A percentile compares a stretch with the other conserved stretches of the same genome.
These are phyloP conservation scores for Poteriospumella lacustris DNA, from an alignment of 108 stramenopile species.

Conservation along the genomic window DNA sequence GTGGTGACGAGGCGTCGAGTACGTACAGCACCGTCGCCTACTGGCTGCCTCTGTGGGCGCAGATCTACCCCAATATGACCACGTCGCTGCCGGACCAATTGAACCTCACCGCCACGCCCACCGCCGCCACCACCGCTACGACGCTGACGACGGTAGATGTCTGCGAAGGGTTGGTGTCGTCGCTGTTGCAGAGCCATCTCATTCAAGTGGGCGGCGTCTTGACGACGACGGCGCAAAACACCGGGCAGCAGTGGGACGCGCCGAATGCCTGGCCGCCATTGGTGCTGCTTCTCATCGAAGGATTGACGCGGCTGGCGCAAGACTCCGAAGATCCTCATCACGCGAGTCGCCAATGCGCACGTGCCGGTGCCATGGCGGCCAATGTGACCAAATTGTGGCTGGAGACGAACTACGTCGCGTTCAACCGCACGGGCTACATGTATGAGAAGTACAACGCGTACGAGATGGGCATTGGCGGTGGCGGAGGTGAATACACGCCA, in stretches of 20 bases:
- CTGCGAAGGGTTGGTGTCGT: neutral
- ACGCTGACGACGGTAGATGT: too few species aligned
- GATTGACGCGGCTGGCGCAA: slow-evolving; percentile 22
- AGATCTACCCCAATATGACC: neutral
- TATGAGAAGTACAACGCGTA: slow-evolving; percentile 51
- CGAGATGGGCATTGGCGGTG: slow-evolving; percentile 29
- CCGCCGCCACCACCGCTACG: neutral
- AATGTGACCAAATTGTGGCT: slow-evolving; percentile 43
- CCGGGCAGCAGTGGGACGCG: slow-evolving; percentile 56
- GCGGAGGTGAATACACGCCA: slow-evolving; percentile 51
- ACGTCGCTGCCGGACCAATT: neutral
- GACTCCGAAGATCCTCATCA: neutral
- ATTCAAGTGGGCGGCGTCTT: slow-evolving; percentile 17
- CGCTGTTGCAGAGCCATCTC: neutral
- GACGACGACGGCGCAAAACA: slow-evolving; percentile 11
- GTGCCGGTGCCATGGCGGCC: neutral
- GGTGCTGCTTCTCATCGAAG: slow-evolving; percentile 42
- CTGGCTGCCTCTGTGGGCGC: neutral
- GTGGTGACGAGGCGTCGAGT: too few species aligned
- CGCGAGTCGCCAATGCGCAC: neutral
- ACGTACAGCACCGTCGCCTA: neutral
- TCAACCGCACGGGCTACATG: slow-evolving; percentile 37
- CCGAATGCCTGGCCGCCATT: slow-evolving; percentile 54
- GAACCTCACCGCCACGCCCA: neutral
- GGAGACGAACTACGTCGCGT: slow-evolving; percentile 22